Percentiles rank a stretch among this genome's conserved stretches.
phyloP scores from a whole-genome alignment of 129 eudicot genomes.

The Heracleum sosnowskyi region DNA sequence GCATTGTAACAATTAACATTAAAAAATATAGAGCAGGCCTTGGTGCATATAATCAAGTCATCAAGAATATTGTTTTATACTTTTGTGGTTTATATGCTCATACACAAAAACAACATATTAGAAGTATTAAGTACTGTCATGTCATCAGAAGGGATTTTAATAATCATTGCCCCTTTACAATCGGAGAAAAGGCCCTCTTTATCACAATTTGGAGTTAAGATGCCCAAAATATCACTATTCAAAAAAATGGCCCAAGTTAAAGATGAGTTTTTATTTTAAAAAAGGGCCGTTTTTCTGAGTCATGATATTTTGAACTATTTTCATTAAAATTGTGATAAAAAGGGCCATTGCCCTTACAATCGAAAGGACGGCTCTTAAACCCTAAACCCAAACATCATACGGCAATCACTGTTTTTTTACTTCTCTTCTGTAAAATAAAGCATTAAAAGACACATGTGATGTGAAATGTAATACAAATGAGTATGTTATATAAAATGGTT shows the following conservation, averaged over 20 bases:
- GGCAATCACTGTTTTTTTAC: constrained; percentile 13
- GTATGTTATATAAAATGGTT: too few relatives aligned
- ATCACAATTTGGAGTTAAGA: too few relatives aligned
- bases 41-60: not conserved
- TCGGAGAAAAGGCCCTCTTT: too few relatives aligned
- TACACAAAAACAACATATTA: not conserved
- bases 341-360: constrained; percentile 3
- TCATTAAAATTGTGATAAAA: too few relatives aligned
- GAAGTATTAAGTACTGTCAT: not conserved
- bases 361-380: constrained; percentile 48
- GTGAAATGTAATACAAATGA: too few relatives aligned
- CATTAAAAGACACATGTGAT: too few relatives aligned
- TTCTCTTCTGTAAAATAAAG: not conserved
- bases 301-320: too few relatives aligned
- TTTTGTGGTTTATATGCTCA: not conserved
- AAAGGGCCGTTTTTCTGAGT: too few relatives aligned
- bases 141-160: constrained; percentile 69
- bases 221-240: too few relatives aligned
- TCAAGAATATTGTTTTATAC: not conserved
- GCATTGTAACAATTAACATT: not conserved
- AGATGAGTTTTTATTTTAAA: too few relatives aligned
- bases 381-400: constrained; percentile 76
- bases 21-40: not conserved
- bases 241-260: too few relatives aligned
- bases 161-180: constrained; percentile 23